Base-by-base conservation (phyloP, 2,329 filamentous ascomycete genomes). In the Diaporthe citrichinensis region DNA sequence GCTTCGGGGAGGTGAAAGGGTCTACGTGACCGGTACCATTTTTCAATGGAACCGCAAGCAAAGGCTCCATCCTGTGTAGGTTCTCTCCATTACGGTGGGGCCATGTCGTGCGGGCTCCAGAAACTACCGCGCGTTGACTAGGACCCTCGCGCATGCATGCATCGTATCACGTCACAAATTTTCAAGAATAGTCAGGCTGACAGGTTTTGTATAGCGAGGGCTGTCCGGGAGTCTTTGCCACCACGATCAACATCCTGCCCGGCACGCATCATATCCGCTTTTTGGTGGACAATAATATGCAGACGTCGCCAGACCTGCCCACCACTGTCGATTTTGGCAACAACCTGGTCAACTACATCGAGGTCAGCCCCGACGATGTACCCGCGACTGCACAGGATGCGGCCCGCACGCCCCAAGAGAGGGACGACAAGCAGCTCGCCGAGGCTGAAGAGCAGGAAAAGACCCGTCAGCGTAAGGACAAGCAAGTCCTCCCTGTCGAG, bases 311-410 rank as follows among this genome's bases (percentile, higher is more conserved):
- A 76, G 92, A 94, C 78, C 88, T 98, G 73, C 96, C 97, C 20
- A 98, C 97, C 0, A 98, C 97, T 2, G 97, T 99, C 75, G 97
- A 99, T 84, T 98, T 97, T 83, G 97, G 95, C 78, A 98, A 98
- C 86, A 98, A 98, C 82, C 89, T 99, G 25, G 96, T 99, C 85
- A 99, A 99, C 85, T 99, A 98, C 83, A 95, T 99, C 81, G 97
- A 99, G 86, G 94, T 98, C 77, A 94, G 90, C 80, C 92, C 94
- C 49, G 93, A 95, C 74, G 93, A 96, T 81, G 85, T 92, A 41
- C 87, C 88, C 15, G 81, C 83, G 36, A 80, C 78, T 9, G 39
- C 77, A 28, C 59, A 76, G 9, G 87, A 84, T 17, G 78, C 80
- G 23, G 78, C 82, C 3, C 75, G 78, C 4, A 79, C 80, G 6